These are phyloP conservation scores for Phytomonas francai DNA, from an alignment of 208 protist genomes.

Conservation along the genomic window DNA sequence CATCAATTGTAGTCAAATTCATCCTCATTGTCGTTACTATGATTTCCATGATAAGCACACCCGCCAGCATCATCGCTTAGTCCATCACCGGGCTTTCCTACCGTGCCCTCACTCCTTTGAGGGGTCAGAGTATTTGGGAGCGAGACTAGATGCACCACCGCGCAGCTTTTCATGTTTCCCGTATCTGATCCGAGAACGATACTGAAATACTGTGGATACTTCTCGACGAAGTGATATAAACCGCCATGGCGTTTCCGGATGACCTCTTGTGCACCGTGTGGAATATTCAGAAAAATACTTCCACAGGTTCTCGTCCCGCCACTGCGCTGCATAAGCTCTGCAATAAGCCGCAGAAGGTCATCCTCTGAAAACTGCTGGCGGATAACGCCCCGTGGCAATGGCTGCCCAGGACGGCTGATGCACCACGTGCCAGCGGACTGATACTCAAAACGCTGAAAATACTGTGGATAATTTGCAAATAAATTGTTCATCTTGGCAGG, in stretches of 20 bases:
- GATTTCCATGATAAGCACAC: neutral
- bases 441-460: conserved; percentile 83
- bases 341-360: conserved; percentile 74
- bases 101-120: neutral
- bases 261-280: conserved; percentile 68
- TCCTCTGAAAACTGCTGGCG: conserved; percentile 65
- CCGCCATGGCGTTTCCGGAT: conserved; percentile 66
- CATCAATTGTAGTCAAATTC: conserved; percentile 20
- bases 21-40: conserved; percentile 12
- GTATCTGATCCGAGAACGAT: conserved; percentile 64
- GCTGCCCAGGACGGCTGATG: conserved; percentile 56
- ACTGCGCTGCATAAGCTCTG: conserved; percentile 55
- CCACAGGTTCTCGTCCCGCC: conserved; percentile 27
- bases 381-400: conserved; percentile 77
- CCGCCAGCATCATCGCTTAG: conserved; percentile 5
- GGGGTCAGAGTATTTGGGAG: conserved; percentile 18
- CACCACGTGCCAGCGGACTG: conserved; percentile 62
- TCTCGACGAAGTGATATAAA: conserved; percentile 65
- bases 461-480: conserved; percentile 79
- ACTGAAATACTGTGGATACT: conserved; percentile 75
- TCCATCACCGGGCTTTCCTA: neutral
- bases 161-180: conserved; percentile 53
- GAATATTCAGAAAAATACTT: conserved; percentile 51
- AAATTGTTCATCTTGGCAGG: conserved; percentile 66
- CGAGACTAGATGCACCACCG: conserved; percentile 70